Evolutionary conservation across 2,329 filamentous ascomycete genomes (phyloP).

Genomic region (Cytospora chrysosperma): DNA sequence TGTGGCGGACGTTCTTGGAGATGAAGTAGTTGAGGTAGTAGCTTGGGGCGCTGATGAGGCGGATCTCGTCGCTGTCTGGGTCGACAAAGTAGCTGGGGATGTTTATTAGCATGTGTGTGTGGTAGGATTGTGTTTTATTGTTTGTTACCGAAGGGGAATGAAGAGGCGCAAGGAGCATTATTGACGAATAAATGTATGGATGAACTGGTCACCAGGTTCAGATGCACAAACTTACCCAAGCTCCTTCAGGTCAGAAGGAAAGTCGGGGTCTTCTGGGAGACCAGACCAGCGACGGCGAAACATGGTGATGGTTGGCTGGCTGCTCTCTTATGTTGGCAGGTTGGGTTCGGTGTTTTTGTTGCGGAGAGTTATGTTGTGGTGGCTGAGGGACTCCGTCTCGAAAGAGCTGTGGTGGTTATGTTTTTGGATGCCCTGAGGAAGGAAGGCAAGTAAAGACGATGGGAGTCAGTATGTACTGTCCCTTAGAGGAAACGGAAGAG

Average conservation of each 20-base stretch:
- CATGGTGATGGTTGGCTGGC: conserved; percentile 53
- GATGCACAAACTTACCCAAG: conserved; percentile 61
- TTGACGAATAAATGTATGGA: neutral
- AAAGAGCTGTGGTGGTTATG: too few relatives aligned
- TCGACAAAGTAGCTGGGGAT: conserved; percentile 72
- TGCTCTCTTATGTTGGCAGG: neutral
- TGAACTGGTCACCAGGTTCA: neutral
- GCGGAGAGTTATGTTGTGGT: neutral
- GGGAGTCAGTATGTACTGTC: neutral
- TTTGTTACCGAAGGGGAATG: neutral
- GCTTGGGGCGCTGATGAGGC: conserved; percentile 64
- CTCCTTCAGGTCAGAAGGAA: conserved; percentile 61
- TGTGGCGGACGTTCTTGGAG: conserved; percentile 72
- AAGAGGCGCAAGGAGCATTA: neutral
- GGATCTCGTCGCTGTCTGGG: conserved; percentile 66
- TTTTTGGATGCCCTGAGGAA: neutral
- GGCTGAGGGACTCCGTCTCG: neutral
- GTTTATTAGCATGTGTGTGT: neutral
- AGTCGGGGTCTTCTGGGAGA: conserved; percentile 69
- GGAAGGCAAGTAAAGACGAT: neutral
- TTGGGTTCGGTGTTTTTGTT: neutral
- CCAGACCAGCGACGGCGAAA: conserved; percentile 69
- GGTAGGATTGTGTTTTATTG: too few relatives aligned
- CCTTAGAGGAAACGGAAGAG: neutral
- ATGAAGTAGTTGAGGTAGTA: conserved; percentile 73